Base-by-base conservation (phyloP, 2,329 filamentous ascomycete genomes). In the Fusarium palustre region DNA sequence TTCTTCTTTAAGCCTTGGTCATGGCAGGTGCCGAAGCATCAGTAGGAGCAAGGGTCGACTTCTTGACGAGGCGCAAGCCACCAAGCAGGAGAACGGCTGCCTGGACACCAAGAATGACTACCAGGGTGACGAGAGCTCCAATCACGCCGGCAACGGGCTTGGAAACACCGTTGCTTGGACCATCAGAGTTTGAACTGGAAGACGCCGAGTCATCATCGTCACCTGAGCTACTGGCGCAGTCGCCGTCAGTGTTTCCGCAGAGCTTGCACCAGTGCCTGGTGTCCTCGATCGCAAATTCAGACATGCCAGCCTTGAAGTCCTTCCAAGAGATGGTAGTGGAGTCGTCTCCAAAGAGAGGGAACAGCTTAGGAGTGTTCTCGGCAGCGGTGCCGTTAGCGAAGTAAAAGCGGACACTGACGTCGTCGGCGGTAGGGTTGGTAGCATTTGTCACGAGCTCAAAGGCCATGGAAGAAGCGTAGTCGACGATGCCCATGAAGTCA, bases 391-490 rank as follows among this genome's bases (percentile, higher is more conserved):
- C 87, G 76, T 90, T 90, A 73, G 83, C 77, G 77, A 90, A 88
- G 48, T 87, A 80, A 81, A 90, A 90, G 70, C 88, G 86, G 20
- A 90, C 87, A 13, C 79, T 82, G 68, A 90, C 81, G 55, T 88
- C 83, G 31, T 82, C 71, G 33, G 50, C 41, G 60, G 73, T 67
- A 13, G 89, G 86, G 76, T 75, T 71, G 15, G 80, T 83, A 5
- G 81, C 81, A 85, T 86, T 79, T 69, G 87, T 87, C 55, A 89
- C 82, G 24, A 90, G 81, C 83, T 97, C 94, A 77, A 97, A 94
- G 8, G 85, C 85, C 87, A 97, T 93, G 68, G 89, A 89, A 4
- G 90, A 91, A 7, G 93, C 93, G 75, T 97, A 97, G 81, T 94
- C 90, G n/a, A 91, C 89, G 15, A 97, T 83, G 56, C 92, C 92